Conservation (phyloP, 106 monocot genomes). For the Platanthera guangdongensis region DNA sequence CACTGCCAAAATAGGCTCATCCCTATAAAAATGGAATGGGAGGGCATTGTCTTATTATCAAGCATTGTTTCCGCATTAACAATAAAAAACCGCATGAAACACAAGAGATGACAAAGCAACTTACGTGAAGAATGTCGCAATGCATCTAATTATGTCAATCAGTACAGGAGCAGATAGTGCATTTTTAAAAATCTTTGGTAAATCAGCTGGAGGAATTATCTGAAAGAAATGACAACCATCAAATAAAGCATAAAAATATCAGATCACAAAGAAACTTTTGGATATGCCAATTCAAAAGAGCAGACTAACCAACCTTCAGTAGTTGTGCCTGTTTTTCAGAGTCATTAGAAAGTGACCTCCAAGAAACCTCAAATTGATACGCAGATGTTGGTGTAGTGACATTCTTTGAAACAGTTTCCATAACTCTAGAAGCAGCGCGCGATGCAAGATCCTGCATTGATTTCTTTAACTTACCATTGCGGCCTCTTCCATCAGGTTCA, state of each 20-base stretch:
- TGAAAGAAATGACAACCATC: constrained; percentile 18
- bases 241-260: not conserved
- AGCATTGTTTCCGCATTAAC: not conserved
- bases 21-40: constrained; percentile 31
- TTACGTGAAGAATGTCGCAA: constrained; percentile 62
- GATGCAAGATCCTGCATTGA: constrained; percentile 69
- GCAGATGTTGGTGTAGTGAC: constrained; percentile 67
- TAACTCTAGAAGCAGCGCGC: constrained; percentile 65
- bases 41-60: not conserved
- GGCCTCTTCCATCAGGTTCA: constrained; percentile 14
- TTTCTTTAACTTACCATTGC: constrained; percentile 24
- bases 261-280: not conserved
- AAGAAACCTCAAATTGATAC: constrained; percentile 93
- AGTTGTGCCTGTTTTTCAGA: constrained; percentile 39
- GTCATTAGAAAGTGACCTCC: constrained; percentile 75
- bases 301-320: constrained; percentile 52
- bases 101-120: not conserved
- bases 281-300: not conserved
- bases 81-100: not conserved
- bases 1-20: constrained; percentile 66
- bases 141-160: constrained; percentile 80
- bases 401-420: constrained; percentile 31
- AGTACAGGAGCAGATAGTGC: constrained; percentile 78
- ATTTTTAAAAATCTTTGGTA: constrained; percentile 92
- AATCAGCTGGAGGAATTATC: constrained; percentile 53